Percentiles rank a stretch among this genome's conserved stretches.
Evolutionary conservation across 768 basidiomycete species (phyloP).

Genomic region (Boletus coccyginus): DNA sequence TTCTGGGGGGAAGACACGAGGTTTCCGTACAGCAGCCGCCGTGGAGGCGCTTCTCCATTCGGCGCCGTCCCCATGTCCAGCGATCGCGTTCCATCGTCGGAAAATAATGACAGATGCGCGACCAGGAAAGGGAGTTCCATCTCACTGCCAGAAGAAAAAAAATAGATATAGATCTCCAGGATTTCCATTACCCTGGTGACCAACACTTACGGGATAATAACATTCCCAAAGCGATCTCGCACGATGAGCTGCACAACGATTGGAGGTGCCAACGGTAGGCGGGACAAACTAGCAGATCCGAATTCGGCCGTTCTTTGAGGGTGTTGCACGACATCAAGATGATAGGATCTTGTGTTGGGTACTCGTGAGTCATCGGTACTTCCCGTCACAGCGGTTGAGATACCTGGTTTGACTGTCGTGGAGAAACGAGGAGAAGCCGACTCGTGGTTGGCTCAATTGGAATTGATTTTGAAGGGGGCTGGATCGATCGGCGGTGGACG

Average conservation of each 20-base stretch:
- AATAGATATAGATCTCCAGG: slow-evolving; percentile 21
- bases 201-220: slow-evolving; percentile 71
- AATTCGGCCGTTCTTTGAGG: slow-evolving; percentile 83
- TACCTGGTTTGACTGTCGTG: slow-evolving; percentile 55
- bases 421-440: slow-evolving; percentile 58
- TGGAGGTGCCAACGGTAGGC: slow-evolving; percentile 81
- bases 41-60: slow-evolving; percentile 40
- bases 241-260: slow-evolving; percentile 78
- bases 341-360: slow-evolving; percentile 53
- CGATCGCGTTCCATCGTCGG: slow-evolving; percentile 60
- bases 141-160: slow-evolving; percentile 51
- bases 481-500: slow-evolving; percentile 27
- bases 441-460: slow-evolving; percentile 45
- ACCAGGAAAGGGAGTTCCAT: slow-evolving; percentile 85
- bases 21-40: slow-evolving; percentile 77
- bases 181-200: slow-evolving; percentile 16
- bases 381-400: slow-evolving; percentile 17
- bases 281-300: slow-evolving; percentile 67
- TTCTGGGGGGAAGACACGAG: slow-evolving; percentile 80
- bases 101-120: slow-evolving; percentile 75
- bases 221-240: slow-evolving; percentile 66
- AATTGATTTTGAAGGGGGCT: slow-evolving; percentile 36
- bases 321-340: slow-evolving; percentile 83
- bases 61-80: slow-evolving; percentile 65
- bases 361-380: slow-evolving; percentile 17